phyloP scores from a whole-genome alignment of 176 grass and related monocot genomes.

The Tuctoria greenei region DNA sequence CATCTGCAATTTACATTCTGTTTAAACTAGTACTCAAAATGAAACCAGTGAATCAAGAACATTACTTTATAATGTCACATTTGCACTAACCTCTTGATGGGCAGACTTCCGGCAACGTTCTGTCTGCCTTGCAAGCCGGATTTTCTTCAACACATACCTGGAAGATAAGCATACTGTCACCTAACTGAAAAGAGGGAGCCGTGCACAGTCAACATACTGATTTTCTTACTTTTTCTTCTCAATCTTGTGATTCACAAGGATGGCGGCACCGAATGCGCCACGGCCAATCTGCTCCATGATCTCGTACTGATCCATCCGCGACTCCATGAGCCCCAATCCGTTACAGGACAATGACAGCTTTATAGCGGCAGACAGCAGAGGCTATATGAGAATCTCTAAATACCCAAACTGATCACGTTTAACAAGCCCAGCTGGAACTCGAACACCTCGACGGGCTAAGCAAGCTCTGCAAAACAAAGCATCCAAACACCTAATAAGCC shows the following conservation, averaged over 20 bases:
- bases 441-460: constrained; percentile 19
- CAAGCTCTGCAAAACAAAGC: constrained; percentile 39
- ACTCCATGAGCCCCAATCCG: constrained; percentile 60
- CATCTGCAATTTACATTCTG: constrained; percentile 59
- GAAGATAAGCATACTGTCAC: constrained; percentile 1
- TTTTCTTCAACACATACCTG: constrained; percentile 98
- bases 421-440: constrained; percentile 14
- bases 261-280: constrained; percentile 89
- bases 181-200: neutral
- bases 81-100: constrained; percentile 76
- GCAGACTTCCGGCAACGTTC: constrained; percentile 86
- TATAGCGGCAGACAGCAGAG: neutral
- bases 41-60: neutral
- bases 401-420: constrained; percentile 27
- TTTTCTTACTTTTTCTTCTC: constrained; percentile 86
- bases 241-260: constrained; percentile 93
- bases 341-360: constrained; percentile 15
- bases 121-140: constrained; percentile 87
- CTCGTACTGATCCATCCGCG: constrained; percentile 96
- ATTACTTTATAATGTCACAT: neutral
- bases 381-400: neutral
- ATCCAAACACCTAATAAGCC: constrained; percentile 36
- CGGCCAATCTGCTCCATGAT: constrained; percentile 98
- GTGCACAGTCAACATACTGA: neutral
- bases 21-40: neutral